Evolutionary conservation across 208 protist species (phyloP).

Genomic region (Herpetomonas muscarum): DNA sequence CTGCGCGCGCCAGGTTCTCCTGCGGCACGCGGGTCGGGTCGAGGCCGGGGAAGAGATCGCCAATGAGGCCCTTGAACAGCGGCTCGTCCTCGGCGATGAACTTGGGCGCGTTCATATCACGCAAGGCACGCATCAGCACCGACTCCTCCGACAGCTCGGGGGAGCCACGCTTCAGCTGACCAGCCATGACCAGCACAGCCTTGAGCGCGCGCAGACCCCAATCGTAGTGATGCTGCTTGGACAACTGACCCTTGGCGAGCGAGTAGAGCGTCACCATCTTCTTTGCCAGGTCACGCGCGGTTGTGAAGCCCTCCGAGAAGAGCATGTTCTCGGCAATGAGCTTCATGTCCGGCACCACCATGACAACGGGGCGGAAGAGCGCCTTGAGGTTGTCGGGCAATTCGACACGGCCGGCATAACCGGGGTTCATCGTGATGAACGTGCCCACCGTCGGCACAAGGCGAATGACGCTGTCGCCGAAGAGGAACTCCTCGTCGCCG

Average conservation of each 20-base stretch:
- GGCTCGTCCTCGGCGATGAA: conserved; percentile 99
- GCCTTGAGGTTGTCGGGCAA: conserved; percentile 99
- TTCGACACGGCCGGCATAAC: conserved; percentile 98
- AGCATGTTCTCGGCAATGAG: conserved; percentile 99
- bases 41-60: conserved; percentile 97
- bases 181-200: conserved; percentile 98
- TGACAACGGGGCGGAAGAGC: conserved; percentile 98
- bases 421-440: conserved; percentile 99
- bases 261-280: conserved; percentile 99
- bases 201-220: conserved; percentile 99
- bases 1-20: conserved; percentile 92
- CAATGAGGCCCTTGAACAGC: conserved; percentile 97
- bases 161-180: conserved; percentile 95
- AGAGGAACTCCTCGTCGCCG: conserved; percentile 87
- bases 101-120: conserved; percentile 99
- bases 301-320: conserved; percentile 98
- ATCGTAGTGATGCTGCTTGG: conserved; percentile 99
- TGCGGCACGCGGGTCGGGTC: conserved; percentile 94
- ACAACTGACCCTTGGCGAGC: conserved; percentile 97
- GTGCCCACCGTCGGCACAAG: conserved; percentile 94
- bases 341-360: conserved; percentile 98
- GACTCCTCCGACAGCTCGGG: conserved; percentile 95
- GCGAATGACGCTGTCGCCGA: conserved; percentile 85
- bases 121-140: conserved; percentile 98
- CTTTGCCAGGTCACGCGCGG: conserved; percentile 93